Evolutionary conservation across 2,329 filamentous ascomycete species (phyloP).

Genomic region (Acephala macrosclerotiorum): DNA sequence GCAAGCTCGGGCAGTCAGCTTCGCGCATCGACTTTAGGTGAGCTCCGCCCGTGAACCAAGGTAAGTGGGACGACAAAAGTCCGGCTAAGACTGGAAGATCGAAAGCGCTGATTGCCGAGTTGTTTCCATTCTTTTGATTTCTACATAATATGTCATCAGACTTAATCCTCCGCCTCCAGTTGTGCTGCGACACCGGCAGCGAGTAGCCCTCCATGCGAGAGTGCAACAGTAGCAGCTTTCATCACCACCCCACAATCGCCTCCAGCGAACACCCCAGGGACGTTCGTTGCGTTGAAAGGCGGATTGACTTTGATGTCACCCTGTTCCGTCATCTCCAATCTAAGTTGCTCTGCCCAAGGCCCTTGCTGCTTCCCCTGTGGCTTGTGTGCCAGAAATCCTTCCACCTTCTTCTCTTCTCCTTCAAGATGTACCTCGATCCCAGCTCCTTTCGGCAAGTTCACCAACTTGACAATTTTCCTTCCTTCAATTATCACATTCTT

Average conservation of each 20-base stretch:
- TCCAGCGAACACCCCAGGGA: slow-evolving; percentile 59
- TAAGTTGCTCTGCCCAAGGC: slow-evolving; percentile 51
- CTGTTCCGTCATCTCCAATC: slow-evolving; percentile 49
- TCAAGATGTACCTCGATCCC: slow-evolving; percentile 49
- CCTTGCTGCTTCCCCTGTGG: slow-evolving; percentile 48
- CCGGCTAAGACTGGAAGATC: no score
- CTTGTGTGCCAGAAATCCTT: slow-evolving; percentile 52
- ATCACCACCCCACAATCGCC: slow-evolving; percentile 51
- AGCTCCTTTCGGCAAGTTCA: slow-evolving; percentile 39
- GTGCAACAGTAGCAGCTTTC: slow-evolving; percentile 26
- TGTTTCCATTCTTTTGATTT: neutral
- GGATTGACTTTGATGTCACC: slow-evolving; percentile 53
- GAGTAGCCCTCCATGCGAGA: slow-evolving; percentile 1
- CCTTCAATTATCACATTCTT: slow-evolving; percentile 43
- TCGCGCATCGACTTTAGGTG: no score
- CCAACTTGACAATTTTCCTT: slow-evolving; percentile 42
- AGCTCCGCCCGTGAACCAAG: no score
- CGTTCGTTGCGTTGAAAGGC: slow-evolving; percentile 57
- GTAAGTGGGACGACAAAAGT: no score
- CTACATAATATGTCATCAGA: neutral
- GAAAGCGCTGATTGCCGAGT: neutral
- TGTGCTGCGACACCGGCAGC: slow-evolving; percentile 16
- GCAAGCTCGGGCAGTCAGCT: no score
- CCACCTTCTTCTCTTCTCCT: slow-evolving; percentile 47
- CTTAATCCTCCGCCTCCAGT: slow-evolving; percentile 15